Base-by-base conservation (phyloP, 2,329 filamentous ascomycete genomes). In the Aspergillus pseudoterreus region DNA sequence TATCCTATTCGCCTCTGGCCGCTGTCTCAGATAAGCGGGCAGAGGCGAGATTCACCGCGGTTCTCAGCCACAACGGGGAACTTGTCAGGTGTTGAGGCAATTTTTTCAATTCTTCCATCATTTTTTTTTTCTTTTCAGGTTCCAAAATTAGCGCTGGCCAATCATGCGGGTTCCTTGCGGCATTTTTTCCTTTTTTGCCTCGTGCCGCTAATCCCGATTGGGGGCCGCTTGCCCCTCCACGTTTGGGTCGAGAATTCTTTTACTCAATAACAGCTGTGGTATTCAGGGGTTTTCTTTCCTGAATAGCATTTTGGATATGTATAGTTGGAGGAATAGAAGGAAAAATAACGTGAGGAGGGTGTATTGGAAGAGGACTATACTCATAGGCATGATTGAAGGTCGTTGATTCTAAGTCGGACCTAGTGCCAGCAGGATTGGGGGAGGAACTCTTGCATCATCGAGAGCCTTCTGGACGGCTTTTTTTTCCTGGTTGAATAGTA, bases 111-210 rank as follows among this genome's bases (percentile, higher is more conserved):
- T 57, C 15, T 38, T 38, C 35, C 35, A 38, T 38, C 15, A 30
- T 30, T 30, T 30, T 19, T 30, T 30, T 19, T 30, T 30, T 30
- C 27, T 30, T 30, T 30, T 30, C 27, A 30, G 27, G 27, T 30
- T 57, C 56, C 56, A 57, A 53, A 47, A 55, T 56, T 59, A 57
- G 50, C 47, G 43, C 46, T 22, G 43, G 50, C 56, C 56, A 58
- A 61, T 56, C 52, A 57, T 30, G 42, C 49, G 15, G 36, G 43
- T n/a, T 21, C 10, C 15, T n/a, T 55, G 56, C 44, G 58, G 52
- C 56, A 56, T 59, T 59, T 61, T 59, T 51, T 47, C 45, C 36
- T 46, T 47, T 50, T 53, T 43, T 43, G 44, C 54, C 53, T 53
- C 32, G 11, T 41, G 36, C 43, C 43, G 43, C 51, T 52, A 55